Evolutionary conservation across 2,329 filamentous ascomycete genomes (phyloP).

Genomic region (Chaetomium strumarium): DNA sequence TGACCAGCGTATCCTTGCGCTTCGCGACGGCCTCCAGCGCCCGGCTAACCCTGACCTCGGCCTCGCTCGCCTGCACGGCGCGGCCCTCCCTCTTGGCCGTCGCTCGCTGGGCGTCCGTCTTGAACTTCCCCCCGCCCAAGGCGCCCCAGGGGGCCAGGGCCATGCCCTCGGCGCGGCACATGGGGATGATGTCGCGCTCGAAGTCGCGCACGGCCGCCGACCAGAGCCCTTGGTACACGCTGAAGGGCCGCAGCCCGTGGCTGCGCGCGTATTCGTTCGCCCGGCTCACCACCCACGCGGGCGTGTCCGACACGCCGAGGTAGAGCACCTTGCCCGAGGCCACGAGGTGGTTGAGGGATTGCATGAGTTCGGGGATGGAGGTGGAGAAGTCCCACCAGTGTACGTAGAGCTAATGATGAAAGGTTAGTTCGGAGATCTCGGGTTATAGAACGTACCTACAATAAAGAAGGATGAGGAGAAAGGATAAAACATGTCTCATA

Average conservation of each 20-base stretch:
- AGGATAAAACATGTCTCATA: conserved; percentile 21
- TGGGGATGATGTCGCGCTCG: conserved; percentile 62
- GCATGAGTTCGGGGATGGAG: conserved; percentile 54
- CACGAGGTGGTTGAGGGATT: conserved; percentile 49
- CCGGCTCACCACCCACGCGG: conserved; percentile 50
- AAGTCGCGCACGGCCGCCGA: conserved; percentile 54
- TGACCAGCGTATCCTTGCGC: conserved; percentile 39
- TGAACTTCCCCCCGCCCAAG: conserved; percentile 40
- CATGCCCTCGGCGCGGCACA: conserved; percentile 52
- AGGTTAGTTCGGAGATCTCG: not conserved
- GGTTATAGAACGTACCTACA: too few relatives aligned
- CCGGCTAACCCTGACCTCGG: conserved; percentile 42
- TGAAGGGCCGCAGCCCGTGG: conserved; percentile 54
- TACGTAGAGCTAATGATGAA: conserved; percentile 36
- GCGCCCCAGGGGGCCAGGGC: conserved; percentile 48
- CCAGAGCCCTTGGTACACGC: conserved; percentile 61
- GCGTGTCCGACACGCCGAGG: conserved; percentile 51
- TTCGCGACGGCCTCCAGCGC: conserved; percentile 45
- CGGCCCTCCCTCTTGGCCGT: conserved; percentile 29
- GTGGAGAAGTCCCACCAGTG: conserved; percentile 54
- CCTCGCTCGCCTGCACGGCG: conserved; percentile 31
- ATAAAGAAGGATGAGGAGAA: not conserved
- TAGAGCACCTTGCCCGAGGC: conserved; percentile 51
- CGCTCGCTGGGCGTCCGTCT: conserved; percentile 30
- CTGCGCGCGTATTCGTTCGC: conserved; percentile 54